These are phyloP conservation scores for Plasmodium coatneyi DNA, from an alignment of 169 alveolate species.

Conservation along the genomic window DNA sequence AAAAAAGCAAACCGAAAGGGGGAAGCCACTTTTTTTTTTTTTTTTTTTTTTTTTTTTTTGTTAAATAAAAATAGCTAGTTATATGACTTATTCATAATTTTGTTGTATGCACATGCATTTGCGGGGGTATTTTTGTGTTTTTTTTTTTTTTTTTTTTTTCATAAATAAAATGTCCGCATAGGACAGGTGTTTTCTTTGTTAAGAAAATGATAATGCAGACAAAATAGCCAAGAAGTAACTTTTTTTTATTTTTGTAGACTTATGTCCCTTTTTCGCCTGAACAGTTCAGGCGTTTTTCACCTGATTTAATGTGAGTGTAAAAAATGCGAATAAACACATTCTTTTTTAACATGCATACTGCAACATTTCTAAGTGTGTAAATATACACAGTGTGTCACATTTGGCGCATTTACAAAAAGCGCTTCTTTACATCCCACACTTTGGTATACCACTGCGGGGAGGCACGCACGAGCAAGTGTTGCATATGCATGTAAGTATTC, in stretches of 20 bases:
- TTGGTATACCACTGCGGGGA: background rate
- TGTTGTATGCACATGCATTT: background rate
- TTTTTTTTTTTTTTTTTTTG: background rate
- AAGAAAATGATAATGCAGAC: background rate
- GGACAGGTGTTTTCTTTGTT: background rate
- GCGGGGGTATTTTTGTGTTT: background rate
- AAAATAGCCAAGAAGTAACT: background rate
- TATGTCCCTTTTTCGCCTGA: background rate
- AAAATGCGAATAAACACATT: background rate
- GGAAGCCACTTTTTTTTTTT: background rate
- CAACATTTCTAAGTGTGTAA: background rate
- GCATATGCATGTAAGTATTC: background rate
- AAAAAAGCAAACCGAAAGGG: background rate
- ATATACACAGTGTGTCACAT: background rate
- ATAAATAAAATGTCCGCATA: background rate
- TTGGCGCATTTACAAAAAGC: background rate
- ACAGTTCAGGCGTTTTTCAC: background rate
- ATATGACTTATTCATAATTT: slow-evolving; percentile 50
- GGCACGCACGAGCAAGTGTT: background rate
- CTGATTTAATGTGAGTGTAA: background rate
- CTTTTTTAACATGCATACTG: background rate
- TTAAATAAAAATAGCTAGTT: background rate
- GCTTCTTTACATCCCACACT: background rate
- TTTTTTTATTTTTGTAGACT: background rate
- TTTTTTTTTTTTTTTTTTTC: background rate